Base-by-base conservation (phyloP, 208 protist species). In the Trypanosoma caninum region DNA sequence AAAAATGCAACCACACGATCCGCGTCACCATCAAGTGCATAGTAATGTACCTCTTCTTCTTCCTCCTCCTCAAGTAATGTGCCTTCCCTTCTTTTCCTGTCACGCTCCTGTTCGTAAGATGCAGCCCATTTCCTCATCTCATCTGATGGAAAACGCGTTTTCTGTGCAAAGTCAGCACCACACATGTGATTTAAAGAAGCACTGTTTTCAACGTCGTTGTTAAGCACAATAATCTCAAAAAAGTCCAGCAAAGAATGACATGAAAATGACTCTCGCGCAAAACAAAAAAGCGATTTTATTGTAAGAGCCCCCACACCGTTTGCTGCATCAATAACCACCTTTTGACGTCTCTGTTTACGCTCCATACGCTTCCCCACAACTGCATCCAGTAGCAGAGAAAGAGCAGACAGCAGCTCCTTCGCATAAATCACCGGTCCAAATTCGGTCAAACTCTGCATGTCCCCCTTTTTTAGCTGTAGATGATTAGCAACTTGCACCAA, bases 21-120 rank as follows among this genome's bases (percentile, higher is more conserved):
- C 2, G 90, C 92, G 75, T 98, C 97, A 27, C 97, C 97, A 56
- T 98, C 97, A 22, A 98, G 57, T 13, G 82, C 87, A 52, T 94
- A 95, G 55, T 79, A 96, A 42, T 92, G 89, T 1, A 70, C 41
- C 13, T 57, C 42, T 2, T 63, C 18, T 1, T 54, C 50, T 16
- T 56, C 31, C 3, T 72, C 59, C 28, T 41, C 30, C n/a, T 34
- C 11, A 34, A 35, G 13, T 45, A 33, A 40, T 30, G 14, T 59
- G 18, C 14, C 28, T 16, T 61, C 16, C 20, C 20, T 22, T 30
- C 9, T 13, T 14, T 7, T 13, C 7, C 34, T 7, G 34, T 13
- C 20, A 11, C 31, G 16, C 11, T 52, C 22, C 20, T 53, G 28
- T 27, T 27, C 37, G 27, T 56, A n/a, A n/a, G 33, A 34, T n/a